Evolutionary conservation across 1,139 yeast species (phyloP).

Genomic region (Taphrina communis): DNA sequence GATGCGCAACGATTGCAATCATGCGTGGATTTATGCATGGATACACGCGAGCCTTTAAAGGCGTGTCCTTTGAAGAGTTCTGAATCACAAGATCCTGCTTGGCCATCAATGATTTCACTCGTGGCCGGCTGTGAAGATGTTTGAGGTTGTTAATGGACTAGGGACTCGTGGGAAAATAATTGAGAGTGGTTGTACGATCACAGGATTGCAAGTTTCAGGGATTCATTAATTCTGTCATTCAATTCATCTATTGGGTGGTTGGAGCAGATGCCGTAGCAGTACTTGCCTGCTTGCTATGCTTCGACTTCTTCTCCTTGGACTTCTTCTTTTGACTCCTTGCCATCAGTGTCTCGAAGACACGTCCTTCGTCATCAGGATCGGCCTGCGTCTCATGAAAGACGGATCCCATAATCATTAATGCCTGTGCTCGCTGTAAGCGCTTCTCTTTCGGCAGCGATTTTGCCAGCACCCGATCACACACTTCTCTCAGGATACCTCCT

Average conservation of each 20-base stretch:
- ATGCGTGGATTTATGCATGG: background rate
- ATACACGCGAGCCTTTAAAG: background rate
- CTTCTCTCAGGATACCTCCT: constrained; percentile 83
- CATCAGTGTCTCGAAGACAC: constrained; percentile 86
- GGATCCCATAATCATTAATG: constrained; percentile 72
- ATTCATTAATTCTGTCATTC: background rate
- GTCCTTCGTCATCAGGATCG: constrained; percentile 88
- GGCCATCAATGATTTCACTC: background rate
- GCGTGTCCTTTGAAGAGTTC: background rate
- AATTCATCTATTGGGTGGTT: background rate
- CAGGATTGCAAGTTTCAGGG: background rate
- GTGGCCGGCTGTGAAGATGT: no score
- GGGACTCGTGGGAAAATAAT: no score
- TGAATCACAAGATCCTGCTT: background rate
- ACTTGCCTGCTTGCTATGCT: constrained; percentile 4
- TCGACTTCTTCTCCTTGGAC: constrained; percentile 50
- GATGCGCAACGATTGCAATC: constrained; percentile 29
- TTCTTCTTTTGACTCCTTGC: constrained; percentile 90
- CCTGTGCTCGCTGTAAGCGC: constrained; percentile 79
- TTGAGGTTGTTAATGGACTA: no score
- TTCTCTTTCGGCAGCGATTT: constrained; percentile 64
- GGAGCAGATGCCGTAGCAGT: background rate
- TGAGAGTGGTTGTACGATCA: no score
- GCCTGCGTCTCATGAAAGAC: constrained; percentile 70
- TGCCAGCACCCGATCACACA: constrained; percentile 78